A percentile compares a stretch with the other conserved stretches of the same genome.
Conservation (phyloP, 805 yeast species). For the Candida ulmi region DNA sequence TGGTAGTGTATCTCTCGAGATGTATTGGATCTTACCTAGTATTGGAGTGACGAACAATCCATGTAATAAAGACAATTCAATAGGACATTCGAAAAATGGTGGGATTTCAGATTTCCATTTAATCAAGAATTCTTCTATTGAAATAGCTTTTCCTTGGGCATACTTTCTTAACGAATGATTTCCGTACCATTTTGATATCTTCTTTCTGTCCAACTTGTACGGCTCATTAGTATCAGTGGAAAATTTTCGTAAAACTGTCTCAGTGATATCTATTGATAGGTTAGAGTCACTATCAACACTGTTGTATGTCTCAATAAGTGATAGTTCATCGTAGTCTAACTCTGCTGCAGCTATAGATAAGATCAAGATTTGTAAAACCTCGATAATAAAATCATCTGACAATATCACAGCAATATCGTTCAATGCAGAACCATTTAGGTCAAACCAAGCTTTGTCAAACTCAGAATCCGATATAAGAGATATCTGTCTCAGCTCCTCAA, state of each 20-base stretch:
- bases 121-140: conserved; percentile 51
- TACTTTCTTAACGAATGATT: conserved; percentile 38
- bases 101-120: conserved; percentile 63
- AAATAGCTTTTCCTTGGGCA: conserved; percentile 25
- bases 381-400: conserved; percentile 27
- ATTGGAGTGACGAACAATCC: conserved; percentile 52
- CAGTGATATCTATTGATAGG: conserved; percentile 37
- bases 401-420: conserved; percentile 37
- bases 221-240: conserved; percentile 20
- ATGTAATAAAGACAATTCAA: conserved; percentile 45
- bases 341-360: conserved; percentile 34
- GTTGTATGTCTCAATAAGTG: conserved; percentile 24
- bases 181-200: conserved; percentile 62
- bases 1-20: conserved; percentile 47
- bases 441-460: conserved; percentile 47
- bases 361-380: conserved; percentile 29
- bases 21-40: conserved; percentile 41
- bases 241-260: conserved; percentile 47
- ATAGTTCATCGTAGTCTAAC: conserved; percentile 23
- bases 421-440: conserved; percentile 49
- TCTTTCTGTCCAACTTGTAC: conserved; percentile 35
- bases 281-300: conserved; percentile 26
- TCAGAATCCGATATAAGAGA: conserved; percentile 53
- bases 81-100: conserved; percentile 51
- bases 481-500: conserved; percentile 30